Conservation (phyloP, 176 grass and related monocot genomes). For the barley (Hordeum vulgare) region MorexV3_pseudomolecules_assembly NC_058523.1:298307803-298308302, state of each 20-base stretch:
- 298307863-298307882: background rate
- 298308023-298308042: background rate
- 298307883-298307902: slow-evolving; percentile 6
- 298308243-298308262: background rate
- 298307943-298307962: background rate
- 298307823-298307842: background rate
- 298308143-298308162: background rate
- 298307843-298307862: background rate
- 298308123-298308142: background rate
- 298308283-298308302: slow-evolving; percentile 78
- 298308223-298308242: background rate
- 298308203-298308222: slow-evolving; percentile 3
- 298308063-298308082: background rate
- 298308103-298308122: slow-evolving; percentile 9
- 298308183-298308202: background rate
- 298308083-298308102: background rate
- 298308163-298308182: background rate
- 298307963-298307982: background rate
- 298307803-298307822: background rate
- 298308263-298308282: slow-evolving; percentile 12
- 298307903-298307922: background rate
- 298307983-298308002: background rate
- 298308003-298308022: background rate
- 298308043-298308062: background rate
- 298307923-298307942: background rate